phyloP scores from a whole-genome alignment of 108 stramenopile genomes.

The Nitzschia sp. region DNA sequence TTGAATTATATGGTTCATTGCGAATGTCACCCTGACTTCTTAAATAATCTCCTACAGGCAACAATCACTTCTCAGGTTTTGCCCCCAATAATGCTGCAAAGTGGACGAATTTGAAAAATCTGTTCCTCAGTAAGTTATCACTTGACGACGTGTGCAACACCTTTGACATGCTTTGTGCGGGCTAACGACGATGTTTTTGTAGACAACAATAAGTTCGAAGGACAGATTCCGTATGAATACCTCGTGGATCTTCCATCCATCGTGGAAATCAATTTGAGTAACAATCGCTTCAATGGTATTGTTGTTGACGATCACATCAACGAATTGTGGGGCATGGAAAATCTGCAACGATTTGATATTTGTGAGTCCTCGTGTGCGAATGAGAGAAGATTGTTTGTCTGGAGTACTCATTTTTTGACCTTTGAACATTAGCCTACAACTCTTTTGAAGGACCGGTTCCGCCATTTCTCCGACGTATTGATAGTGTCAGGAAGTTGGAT shows the following conservation, averaged over 20 bases:
- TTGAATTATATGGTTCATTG: neutral
- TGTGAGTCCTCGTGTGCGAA: neutral
- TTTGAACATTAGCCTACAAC: constrained; percentile 1
- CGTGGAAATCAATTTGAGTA: neutral
- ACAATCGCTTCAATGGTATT: constrained; percentile 5
- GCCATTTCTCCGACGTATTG: neutral
- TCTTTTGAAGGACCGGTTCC: constrained; percentile 4
- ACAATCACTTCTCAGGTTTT: neutral
- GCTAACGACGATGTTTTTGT: neutral
- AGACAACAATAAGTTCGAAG: constrained; percentile 12
- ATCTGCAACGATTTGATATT: neutral
- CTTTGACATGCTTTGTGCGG: neutral
- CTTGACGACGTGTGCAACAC: neutral
- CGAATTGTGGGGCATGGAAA: constrained; percentile 6
- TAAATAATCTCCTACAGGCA: neutral
- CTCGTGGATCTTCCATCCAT: constrained; percentile 7
- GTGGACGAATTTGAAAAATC: neutral
- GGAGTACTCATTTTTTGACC: neutral
- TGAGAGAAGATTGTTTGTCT: neutral
- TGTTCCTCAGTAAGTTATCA: constrained; percentile 11
- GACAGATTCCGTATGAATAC: constrained; percentile 3
- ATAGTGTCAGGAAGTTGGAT: neutral
- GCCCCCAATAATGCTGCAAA: constrained; percentile 13
- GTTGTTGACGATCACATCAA: constrained; percentile 1
- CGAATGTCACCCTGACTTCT: neutral